Evolutionary conservation across 768 basidiomycete genomes (phyloP), one percentile per base, ranked within the genome.

Genomic region (Leccinum rimulosum): DNA sequence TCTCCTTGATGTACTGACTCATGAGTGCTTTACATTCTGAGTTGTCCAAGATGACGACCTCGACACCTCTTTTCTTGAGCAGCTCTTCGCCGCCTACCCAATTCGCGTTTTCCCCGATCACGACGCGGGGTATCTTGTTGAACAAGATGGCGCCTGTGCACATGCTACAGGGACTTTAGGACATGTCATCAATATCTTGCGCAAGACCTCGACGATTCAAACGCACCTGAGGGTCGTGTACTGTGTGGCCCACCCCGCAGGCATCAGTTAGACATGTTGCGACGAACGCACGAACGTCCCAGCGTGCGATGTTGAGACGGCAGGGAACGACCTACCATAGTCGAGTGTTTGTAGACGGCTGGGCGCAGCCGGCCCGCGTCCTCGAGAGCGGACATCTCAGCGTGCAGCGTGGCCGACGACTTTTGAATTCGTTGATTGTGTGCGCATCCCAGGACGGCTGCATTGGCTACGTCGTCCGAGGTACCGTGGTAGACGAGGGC

Each of bases 101-200:
- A 38, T 77, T 87, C 17, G 60, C 50, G 61, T 86, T 85, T 67
- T 88, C 86, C 17, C 85, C 86, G 50, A 88, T 82, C 11, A 89
- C 85, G 8, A 87, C 81, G 6, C 86, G 79, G 5, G 83, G 82
- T 43, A 88, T 86, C 50, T 81, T 80, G 71, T 85, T 87, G 10
- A 87, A 74, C n/a, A 84, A 59, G 27, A 85, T 82, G 1, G 85
- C 81, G 8, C 85, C 86, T 1, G 81, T 78, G 64, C 87, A 88
- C 87, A 87, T 86, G 54, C 74, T 78, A 64, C 87, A 88, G 2
- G 87, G 87, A 48, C 82, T 51, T n/a, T 19, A 1, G 10, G 10
- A 30, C 11, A 5, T 5, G 25, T 27, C 25, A 28, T 49, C 25
- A 28, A 2, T 15, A n/a, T 2, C 1, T 49, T 49, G 25, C 3